Conservation (phyloP, 73 alveolate species). For the Paramecium pentaurelia region DNA sequence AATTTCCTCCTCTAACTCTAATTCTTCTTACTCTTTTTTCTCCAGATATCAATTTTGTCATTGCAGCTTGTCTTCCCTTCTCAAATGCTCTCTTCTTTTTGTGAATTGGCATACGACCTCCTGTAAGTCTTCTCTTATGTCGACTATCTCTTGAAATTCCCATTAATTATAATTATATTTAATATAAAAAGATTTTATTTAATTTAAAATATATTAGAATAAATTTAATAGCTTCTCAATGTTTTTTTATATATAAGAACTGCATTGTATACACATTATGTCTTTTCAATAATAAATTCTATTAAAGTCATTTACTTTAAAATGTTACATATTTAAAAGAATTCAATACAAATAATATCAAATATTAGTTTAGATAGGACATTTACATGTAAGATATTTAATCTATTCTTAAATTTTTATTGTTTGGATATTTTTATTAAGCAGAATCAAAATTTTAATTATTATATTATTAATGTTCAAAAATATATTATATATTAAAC, state of each 20-base stretch:
- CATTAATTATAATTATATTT: slow-evolving; percentile 59
- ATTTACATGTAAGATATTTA: neutral
- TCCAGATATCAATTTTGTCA: slow-evolving; percentile 76
- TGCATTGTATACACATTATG: too few species aligned
- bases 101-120: slow-evolving; percentile 98
- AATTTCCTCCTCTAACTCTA: slow-evolving; percentile 91
- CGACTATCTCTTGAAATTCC: slow-evolving; percentile 96
- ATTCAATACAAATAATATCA: too few species aligned
- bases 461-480: neutral
- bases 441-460: neutral
- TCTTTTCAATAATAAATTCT: neutral
- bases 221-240: neutral
- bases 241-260: neutral
- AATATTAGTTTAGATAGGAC: too few species aligned
- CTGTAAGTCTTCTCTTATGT: slow-evolving; percentile 95
- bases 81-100: slow-evolving; percentile 97
- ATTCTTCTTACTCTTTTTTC: slow-evolving; percentile 65
- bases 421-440: too few species aligned
- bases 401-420: too few species aligned
- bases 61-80: slow-evolving; percentile 92
- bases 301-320: too few species aligned
- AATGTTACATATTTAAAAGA: neutral
- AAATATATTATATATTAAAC: neutral
- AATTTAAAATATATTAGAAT: neutral
- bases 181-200: neutral